A percentile compares a stretch with the other conserved stretches of the same genome.
phyloP scores from a whole-genome alignment of 176 grass and related monocot species.

The Carex littledalei region DNA sequence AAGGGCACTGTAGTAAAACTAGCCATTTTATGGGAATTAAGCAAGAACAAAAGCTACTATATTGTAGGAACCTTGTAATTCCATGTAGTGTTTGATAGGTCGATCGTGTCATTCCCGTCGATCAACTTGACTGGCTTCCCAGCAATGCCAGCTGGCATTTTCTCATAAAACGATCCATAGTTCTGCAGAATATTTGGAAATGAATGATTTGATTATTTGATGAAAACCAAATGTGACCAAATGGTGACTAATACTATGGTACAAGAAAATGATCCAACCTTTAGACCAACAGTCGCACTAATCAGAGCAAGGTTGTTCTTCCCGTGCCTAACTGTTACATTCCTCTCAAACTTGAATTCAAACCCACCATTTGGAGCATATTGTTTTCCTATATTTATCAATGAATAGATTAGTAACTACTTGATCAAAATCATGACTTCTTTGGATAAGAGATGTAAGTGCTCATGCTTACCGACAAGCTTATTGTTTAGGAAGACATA shows the following conservation, averaged over 20 bases:
- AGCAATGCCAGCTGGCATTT: slow-evolving; percentile 23
- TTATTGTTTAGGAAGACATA: slow-evolving; percentile 32
- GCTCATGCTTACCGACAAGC: slow-evolving; percentile 24
- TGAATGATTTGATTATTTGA: background rate
- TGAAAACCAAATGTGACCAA: background rate
- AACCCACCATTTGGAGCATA: slow-evolving; percentile 29
- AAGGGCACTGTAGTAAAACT: background rate
- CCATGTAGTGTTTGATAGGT: slow-evolving; percentile 57
- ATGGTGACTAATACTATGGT: background rate
- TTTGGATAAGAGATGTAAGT: background rate
- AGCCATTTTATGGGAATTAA: background rate
- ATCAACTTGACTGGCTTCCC: slow-evolving; percentile 28
- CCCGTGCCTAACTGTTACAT: slow-evolving; percentile 11
- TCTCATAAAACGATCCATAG: slow-evolving; percentile 27
- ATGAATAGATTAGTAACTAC: background rate
- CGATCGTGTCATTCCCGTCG: background rate
- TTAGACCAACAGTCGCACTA: slow-evolving; percentile 67
- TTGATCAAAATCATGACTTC: background rate
- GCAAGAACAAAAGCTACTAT: too few species aligned
- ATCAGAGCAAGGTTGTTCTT: slow-evolving; percentile 54
- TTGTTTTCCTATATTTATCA: slow-evolving; percentile 20
- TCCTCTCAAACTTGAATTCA: slow-evolving; percentile 19
- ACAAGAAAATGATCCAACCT: slow-evolving; percentile 24
- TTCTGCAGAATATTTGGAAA: slow-evolving; percentile 23
- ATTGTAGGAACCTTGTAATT: slow-evolving; percentile 48